Percentiles rank a stretch among this genome's conserved stretches.
These are phyloP conservation scores for Malassezia cuniculi DNA, from an alignment of 1,284 basidiomycete species.

Conservation along the genomic window DNA sequence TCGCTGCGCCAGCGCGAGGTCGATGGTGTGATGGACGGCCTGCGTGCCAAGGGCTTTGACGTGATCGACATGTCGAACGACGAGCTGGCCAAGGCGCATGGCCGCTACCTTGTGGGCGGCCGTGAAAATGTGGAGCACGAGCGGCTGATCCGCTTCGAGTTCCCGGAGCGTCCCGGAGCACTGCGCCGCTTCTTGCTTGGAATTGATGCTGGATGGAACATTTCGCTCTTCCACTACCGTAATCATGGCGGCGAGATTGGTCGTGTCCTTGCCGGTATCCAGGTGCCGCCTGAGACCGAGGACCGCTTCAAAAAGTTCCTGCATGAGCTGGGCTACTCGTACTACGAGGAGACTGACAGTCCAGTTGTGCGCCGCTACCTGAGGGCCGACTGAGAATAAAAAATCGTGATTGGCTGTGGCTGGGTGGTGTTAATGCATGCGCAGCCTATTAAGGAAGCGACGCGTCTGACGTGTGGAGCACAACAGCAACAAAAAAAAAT, in stretches of 20 bases:
- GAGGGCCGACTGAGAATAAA: too few species aligned
- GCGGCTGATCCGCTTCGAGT: slow-evolving; percentile 87
- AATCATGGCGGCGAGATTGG: slow-evolving; percentile 63
- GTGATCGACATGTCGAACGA: slow-evolving; percentile 82
- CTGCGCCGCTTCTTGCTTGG: slow-evolving; percentile 63
- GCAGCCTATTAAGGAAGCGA: too few species aligned
- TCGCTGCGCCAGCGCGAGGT: slow-evolving; percentile 17
- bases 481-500: not conserved
- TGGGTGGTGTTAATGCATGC: too few species aligned
- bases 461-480: too few species aligned
- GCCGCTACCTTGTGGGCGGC: slow-evolving; percentile 77
- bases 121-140: slow-evolving; percentile 59
- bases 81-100: slow-evolving; percentile 88
- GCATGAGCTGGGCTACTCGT: slow-evolving; percentile 64
- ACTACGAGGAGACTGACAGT: slow-evolving; percentile 86
- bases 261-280: slow-evolving; percentile 64
- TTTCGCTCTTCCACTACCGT: slow-evolving; percentile 90
- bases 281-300: slow-evolving; percentile 57
- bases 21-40: slow-evolving; percentile 44
- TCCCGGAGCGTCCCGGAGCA: slow-evolving; percentile 87
- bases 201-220: slow-evolving; percentile 77
- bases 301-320: slow-evolving; percentile 63
- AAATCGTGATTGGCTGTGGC: too few species aligned
- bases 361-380: slow-evolving; percentile 69
- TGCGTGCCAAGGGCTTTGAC: slow-evolving; percentile 60